Percentiles rank a stretch among this genome's conserved stretches.
These are phyloP conservation scores for Ophiostoma piceae DNA, from an alignment of 2,329 filamentous ascomycete species.

Conservation along the genomic window DNA sequence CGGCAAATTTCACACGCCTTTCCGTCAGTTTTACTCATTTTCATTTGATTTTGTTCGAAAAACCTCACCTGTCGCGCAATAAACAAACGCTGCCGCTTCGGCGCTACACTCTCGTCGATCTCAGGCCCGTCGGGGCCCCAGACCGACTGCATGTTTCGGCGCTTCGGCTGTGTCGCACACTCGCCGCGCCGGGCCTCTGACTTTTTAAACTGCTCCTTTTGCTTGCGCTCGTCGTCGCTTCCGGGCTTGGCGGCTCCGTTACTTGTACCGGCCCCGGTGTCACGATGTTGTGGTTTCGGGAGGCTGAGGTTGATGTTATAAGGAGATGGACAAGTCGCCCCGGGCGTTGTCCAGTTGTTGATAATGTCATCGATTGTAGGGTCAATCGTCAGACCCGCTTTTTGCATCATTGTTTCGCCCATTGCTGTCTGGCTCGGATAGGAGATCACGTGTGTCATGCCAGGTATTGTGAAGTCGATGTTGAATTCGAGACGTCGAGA, in stretches of 20 bases:
- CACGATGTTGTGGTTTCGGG: background rate
- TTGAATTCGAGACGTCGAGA: background rate
- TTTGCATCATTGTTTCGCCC: slow-evolving; percentile 9
- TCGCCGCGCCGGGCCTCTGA: background rate
- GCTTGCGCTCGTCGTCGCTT: slow-evolving; percentile 5
- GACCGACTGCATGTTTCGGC: slow-evolving; percentile 23
- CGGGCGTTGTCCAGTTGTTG: slow-evolving; percentile 8
- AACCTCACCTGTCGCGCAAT: slow-evolving; percentile 26
- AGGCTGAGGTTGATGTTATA: background rate
- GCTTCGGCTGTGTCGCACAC: background rate
- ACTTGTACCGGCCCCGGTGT: background rate
- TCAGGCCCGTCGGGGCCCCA: slow-evolving; percentile 25
- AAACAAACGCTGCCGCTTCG: slow-evolving; percentile 27
- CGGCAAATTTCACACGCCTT: slow-evolving; percentile 50
- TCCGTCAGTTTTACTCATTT: background rate
- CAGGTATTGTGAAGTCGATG: background rate
- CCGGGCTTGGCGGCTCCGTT: slow-evolving; percentile 1
- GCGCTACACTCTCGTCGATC: slow-evolving; percentile 22
- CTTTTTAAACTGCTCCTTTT: background rate
- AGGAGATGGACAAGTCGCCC: slow-evolving; percentile 10
- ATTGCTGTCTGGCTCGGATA: background rate
- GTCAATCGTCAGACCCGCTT: slow-evolving; percentile 14
- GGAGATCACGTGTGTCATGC: background rate
- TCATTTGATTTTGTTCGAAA: background rate
- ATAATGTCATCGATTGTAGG: slow-evolving; percentile 10